Percentiles rank a stretch among this genome's conserved stretches.
Conservation (phyloP, 78 protist species). For the Dictyostelium citrinum region DNA sequence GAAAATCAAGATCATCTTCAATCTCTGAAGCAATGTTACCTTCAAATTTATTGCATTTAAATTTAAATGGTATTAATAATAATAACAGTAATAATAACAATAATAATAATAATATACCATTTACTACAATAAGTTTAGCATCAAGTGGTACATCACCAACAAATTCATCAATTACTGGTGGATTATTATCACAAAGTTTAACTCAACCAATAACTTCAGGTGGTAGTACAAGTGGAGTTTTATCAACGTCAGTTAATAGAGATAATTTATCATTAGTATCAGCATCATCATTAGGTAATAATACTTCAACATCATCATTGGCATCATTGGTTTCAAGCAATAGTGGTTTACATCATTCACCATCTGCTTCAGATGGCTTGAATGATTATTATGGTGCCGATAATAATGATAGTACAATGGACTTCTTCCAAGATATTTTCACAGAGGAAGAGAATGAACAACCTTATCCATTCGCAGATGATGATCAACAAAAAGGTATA, state of each 20-base stretch:
- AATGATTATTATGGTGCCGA: background rate
- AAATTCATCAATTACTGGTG: background rate
- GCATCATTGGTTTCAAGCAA: constrained; percentile 8
- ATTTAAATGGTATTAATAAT: background rate
- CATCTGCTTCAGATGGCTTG: background rate
- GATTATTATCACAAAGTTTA: background rate
- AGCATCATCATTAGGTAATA: background rate
- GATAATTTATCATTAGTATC: background rate
- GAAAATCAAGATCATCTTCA: constrained; percentile 50
- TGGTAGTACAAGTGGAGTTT: background rate
- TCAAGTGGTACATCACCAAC: constrained; percentile 1
- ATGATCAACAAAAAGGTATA: constrained; percentile 64
- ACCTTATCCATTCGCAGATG: constrained; percentile 70
- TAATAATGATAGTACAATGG: background rate
- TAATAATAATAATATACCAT: background rate
- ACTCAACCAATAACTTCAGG: background rate
- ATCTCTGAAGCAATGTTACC: constrained; percentile 56
- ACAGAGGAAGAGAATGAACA: constrained; percentile 67
- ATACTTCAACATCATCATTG: constrained; percentile 32
- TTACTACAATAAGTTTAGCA: background rate
- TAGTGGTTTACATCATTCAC: constrained; percentile 20
- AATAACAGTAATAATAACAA: background rate
- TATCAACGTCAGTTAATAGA: background rate
- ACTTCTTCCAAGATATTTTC: constrained; percentile 34
- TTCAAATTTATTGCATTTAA: background rate